A percentile compares a stretch with the other conserved stretches of the same genome.
These are phyloP conservation scores for Achaetomium macrosporum DNA, from an alignment of 2,329 filamentous ascomycete species.

Conservation along the genomic window DNA sequence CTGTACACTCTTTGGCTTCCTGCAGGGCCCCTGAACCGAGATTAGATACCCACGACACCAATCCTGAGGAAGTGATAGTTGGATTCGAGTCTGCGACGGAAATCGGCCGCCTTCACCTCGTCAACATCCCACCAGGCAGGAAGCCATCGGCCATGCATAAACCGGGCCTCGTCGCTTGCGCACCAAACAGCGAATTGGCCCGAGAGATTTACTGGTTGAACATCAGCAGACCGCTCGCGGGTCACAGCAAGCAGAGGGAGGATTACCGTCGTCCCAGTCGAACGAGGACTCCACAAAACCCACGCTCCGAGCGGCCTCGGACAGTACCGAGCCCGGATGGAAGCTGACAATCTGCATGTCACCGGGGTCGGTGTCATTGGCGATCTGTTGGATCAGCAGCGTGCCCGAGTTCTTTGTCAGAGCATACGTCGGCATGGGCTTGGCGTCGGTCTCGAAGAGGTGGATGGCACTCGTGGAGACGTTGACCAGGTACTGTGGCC, in stretches of 20 bases:
- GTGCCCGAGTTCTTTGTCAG: constrained; percentile 36
- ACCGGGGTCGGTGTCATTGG: constrained; percentile 29
- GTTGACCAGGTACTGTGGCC: neutral
- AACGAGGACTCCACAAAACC: constrained; percentile 21
- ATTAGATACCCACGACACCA: neutral
- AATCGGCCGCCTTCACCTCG: constrained; percentile 19
- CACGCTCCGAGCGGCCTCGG: constrained; percentile 24
- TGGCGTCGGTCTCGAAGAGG: neutral
- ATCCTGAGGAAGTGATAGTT: constrained; percentile 16
- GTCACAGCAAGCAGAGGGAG: no score
- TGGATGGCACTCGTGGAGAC: neutral
- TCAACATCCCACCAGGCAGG: constrained; percentile 23
- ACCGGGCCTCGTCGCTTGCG: constrained; percentile 20
- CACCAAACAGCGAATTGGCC: constrained; percentile 23
- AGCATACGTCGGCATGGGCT: constrained; percentile 27
- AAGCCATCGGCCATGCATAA: constrained; percentile 23
- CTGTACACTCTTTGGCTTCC: no score
- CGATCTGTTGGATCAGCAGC: constrained; percentile 34
- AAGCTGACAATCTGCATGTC: constrained; percentile 36
- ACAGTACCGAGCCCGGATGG: constrained; percentile 36
- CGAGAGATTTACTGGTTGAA: constrained; percentile 14
- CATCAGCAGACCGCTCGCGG: neutral
- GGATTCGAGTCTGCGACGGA: constrained; percentile 5
- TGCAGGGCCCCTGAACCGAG: no score
- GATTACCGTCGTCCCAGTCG: constrained; percentile 28